phyloP scores from a whole-genome alignment of 257 asterid species.

The Solanum medicagineum region DNA sequence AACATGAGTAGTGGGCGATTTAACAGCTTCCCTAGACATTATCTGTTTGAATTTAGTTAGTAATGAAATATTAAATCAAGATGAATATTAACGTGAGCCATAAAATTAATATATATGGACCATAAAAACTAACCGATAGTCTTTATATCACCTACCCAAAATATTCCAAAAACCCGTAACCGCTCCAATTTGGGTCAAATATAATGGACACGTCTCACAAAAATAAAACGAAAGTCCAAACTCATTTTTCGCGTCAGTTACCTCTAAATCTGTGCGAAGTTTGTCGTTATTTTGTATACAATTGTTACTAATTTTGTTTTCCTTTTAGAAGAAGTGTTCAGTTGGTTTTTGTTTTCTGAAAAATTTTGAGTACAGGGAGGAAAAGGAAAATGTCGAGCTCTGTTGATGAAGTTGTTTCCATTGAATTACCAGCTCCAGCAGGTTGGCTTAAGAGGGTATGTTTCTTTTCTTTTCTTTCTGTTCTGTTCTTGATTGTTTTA shows the following conservation, averaged over 20 bases:
- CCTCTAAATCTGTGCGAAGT: background rate
- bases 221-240: background rate
- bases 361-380: background rate
- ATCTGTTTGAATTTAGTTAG: too few species aligned
- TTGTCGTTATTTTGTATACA: background rate
- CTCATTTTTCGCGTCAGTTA: background rate
- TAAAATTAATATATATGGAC: too few species aligned
- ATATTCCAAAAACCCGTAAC: too few species aligned
- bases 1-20: too few species aligned
- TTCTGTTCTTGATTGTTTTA: background rate
- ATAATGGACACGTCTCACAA: background rate
- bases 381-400: slow-evolving; percentile 18
- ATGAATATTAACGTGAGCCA: too few species aligned
- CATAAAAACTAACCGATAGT: too few species aligned
- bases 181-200: too few species aligned
- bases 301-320: background rate
- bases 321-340: background rate
- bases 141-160: too few species aligned
- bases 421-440: slow-evolving; percentile 33
- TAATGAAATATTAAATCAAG: too few species aligned
- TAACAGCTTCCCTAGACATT: too few species aligned
- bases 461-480: background rate
- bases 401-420: slow-evolving; percentile 15
- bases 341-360: background rate
- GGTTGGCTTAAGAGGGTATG: slow-evolving; percentile 28